Conservation (phyloP, 2,329 filamentous ascomycete species). For the Nigrospora sphaerica region DNA sequence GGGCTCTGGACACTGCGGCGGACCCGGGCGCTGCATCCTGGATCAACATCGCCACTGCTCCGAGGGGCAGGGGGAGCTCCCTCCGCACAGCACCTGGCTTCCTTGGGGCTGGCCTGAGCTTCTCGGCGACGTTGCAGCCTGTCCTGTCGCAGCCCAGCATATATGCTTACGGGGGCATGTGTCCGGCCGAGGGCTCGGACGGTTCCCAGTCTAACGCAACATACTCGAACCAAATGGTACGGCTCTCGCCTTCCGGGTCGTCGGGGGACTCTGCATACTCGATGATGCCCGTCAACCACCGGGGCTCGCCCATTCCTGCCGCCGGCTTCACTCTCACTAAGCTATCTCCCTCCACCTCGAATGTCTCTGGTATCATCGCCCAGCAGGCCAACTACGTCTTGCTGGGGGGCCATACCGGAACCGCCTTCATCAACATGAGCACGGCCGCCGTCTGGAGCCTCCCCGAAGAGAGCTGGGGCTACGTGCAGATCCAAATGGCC, state of each 20-base stretch:
- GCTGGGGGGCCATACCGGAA: constrained; percentile 75
- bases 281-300: constrained; percentile 29
- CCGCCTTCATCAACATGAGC: constrained; percentile 91
- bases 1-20: constrained; percentile 53
- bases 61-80: constrained; percentile 12
- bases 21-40: constrained; percentile 34
- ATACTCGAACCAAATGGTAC: constrained; percentile 77
- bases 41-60: constrained; percentile 21
- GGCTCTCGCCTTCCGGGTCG: constrained; percentile 41
- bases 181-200: constrained; percentile 46
- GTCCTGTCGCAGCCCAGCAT: constrained; percentile 46
- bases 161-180: constrained; percentile 90
- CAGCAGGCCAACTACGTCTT: constrained; percentile 75
- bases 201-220: constrained; percentile 62
- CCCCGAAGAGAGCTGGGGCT: constrained; percentile 82
- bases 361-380: constrained; percentile 55
- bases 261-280: constrained; percentile 23
- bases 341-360: constrained; percentile 62
- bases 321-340: constrained; percentile 82
- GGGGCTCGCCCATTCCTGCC: constrained; percentile 67
- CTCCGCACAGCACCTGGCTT: constrained; percentile 37
- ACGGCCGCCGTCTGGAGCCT: constrained; percentile 81
- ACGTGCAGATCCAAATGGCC: constrained; percentile 50
- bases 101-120: constrained; percentile 54
- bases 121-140: constrained; percentile 54